Evolutionary conservation across 805 yeast genomes (phyloP), one percentile per base, ranked within the genome.

Genomic region (Teunomyces kruisii): DNA sequence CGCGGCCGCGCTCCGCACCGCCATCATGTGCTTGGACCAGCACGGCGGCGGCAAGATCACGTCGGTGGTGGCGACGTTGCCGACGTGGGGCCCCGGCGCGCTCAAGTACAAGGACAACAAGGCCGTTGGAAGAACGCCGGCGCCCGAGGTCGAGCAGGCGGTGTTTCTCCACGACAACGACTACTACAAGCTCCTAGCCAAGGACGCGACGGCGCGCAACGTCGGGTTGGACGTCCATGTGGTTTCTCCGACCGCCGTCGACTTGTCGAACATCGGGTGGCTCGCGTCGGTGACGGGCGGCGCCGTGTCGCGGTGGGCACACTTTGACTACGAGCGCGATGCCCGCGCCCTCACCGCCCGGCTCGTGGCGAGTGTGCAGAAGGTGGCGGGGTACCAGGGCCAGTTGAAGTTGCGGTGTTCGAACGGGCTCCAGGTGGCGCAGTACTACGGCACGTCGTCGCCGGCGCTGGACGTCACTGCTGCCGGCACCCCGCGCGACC

Each of bases 1-100:
- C 58, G 95, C 97, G 0, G 79, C 88, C 3, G 97, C 96, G 0
- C 64, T 89, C 28, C 72, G 81, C 44, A 81, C 84, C 2, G 92
- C 95, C 0, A 67, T 74, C 53, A 58, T 78, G 42, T 83, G 89
- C 6, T 68, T 90, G 22, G 75, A 75, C 36, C 64, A 68, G 16
- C 75, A 75, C 28, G 96, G 94, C 7, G 94, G 94, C 49, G 99
- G 98, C 48, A 87, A 91, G 54, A 82, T 92, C 28, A 77, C 85
- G 16, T 76, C 87, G 0, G 63, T 86, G 3, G 65, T 91, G 33
- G 75, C 88, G 2, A 68, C 83, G 1, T 62, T 89, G 32, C 97
- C 99, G 6, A 76, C 88, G 1, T 76, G 81, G 76, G 96, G 96
- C 0, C 84, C 89, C 0, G 97, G 97, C 3, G 71, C 76, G 8